Base-by-base conservation (phyloP, 441 rosid genomes). In the Metrosideros polymorpha region DNA sequence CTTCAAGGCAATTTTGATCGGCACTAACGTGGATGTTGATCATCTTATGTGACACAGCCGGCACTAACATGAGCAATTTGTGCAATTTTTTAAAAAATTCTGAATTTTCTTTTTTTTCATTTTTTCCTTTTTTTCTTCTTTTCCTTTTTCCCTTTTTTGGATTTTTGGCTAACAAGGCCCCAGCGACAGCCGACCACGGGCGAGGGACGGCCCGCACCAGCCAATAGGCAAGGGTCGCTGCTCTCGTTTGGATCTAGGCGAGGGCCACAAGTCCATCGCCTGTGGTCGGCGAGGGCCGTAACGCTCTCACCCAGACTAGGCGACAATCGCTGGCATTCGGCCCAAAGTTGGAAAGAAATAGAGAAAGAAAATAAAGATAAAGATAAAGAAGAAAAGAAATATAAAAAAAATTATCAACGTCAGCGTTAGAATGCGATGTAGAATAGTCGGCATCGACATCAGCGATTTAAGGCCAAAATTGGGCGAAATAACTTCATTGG, bases 11-110 rank as follows among this genome's bases (percentile, higher is more conserved):
- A 32, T 63, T 61, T 63, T 32, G 4, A 32, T 3, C 0, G 2
- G 0, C 7, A 6, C 6, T 4, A 1, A 63, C 0, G 1, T 0
- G 0, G 0, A 63, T 0, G 30, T 5, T 63, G 2, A 0, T 1
- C 42, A 63, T 63, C 13, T 0, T 8, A 63, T 5, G 0, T 1
- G 25, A 1, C 4, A 30, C 0, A 0, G 0, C 3, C 0, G 1
- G 1, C 0, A 1, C 6, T 15, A 7, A 4, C 0, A 0, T 32
- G 30, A 1, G 8, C 0, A 1, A 18, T 0, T 63, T 32, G 32
- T 61, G 3, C 9, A 2, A 30, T 15, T 63, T 9, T 15, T 29
- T 7, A 29, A 61, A 30, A 17, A 32, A 15, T 7, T 61, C 2
- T 29, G 4, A 9, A 61, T 2, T 61, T 15, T 61, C 24, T 9